Evolutionary conservation across 1,139 yeast species (phyloP), one percentile per base, ranked within the genome.

Genomic region (Debaryomyces udenii): DNA sequence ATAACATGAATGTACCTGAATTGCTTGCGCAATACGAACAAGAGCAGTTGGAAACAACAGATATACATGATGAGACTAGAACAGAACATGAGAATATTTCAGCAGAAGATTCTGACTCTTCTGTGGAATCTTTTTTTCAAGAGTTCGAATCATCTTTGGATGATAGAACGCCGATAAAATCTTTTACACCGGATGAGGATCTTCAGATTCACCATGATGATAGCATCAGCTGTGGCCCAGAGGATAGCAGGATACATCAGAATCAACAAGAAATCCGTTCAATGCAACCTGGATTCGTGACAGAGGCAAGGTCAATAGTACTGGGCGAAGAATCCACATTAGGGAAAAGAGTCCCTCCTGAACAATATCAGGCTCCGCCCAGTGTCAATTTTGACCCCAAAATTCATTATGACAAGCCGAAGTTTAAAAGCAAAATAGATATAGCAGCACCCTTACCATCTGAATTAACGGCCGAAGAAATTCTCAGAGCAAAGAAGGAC

Each of bases 401-500:
- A 10, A 9, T 14, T 9, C 13, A 11, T 3, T 9, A 7, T 15
- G 22, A 28, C 9, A 3, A 31, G 9, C 17, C 38, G 5, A 10
- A 11, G 13, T n/a, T 10, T 5, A 34, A 9, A 16, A 34, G 17
- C 3, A 34, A 16, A 15, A 27, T 34, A 6, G 37, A 26, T 3
- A 34, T 34, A 6, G 30, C 37, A 5, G 24, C 17, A 7, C 37
- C 37, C 14, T 22, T 22, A n/a, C 40, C 40, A 13, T 38, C 22
- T 10, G 30, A 28, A 28, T 17, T 34, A 23, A 16, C 34, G 3
- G 15, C 41, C 14, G 37, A 32, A 7, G 48, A 46, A 7, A 45
- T 45, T 10, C 31, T 40, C 3, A 22, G 34, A 4, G 53, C 57
- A 1, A 59, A 60, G 30, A 51, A 51, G 27, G 59, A 61, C 36